Conservation (phyloP, 1,139 yeast genomes). For the Saccharomycopsis crataegensis region DNA sequence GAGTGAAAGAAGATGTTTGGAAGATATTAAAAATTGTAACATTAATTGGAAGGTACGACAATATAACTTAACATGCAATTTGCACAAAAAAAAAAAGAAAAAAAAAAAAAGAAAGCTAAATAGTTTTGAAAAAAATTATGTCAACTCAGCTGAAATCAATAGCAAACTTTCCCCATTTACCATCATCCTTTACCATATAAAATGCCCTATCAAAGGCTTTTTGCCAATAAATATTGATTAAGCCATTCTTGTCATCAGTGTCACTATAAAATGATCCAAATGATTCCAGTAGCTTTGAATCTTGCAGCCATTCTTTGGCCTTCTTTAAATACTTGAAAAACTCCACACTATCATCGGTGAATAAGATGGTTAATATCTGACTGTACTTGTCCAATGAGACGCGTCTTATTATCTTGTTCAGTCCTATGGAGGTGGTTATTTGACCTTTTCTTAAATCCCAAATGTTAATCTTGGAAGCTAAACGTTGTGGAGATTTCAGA, state of each 20-base stretch:
- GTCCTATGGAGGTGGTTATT: conserved; percentile 21
- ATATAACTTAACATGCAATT: too few species aligned
- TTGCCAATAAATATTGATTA: conserved; percentile 14
- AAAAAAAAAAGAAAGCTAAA: background rate
- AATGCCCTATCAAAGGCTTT: conserved; percentile 17
- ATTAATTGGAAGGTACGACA: too few species aligned
- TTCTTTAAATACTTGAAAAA: conserved; percentile 38
- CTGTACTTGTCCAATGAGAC: conserved; percentile 40
- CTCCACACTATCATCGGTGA: conserved; percentile 28
- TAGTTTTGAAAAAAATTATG: background rate
- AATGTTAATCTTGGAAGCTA: conserved; percentile 31
- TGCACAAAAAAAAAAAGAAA: background rate
- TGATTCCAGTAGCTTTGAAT: conserved; percentile 3
- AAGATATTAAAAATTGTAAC: background rate
- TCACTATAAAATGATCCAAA: background rate
- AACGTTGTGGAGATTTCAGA: conserved; percentile 15
- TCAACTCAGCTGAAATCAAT: conserved; percentile 10
- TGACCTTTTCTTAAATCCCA: conserved; percentile 48
- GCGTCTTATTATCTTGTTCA: conserved; percentile 11
- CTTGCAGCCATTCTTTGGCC: conserved; percentile 35
- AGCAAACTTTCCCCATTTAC: conserved; percentile 18
- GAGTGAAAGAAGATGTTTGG: background rate
- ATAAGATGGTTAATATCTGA: conserved; percentile 25
- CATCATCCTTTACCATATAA: conserved; percentile 11
- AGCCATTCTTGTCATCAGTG: background rate